Evolutionary conservation across 202 grass and related monocot species (phyloP), one percentile per base, ranked within the genome.

Genomic region (Setaria italica): DNA sequence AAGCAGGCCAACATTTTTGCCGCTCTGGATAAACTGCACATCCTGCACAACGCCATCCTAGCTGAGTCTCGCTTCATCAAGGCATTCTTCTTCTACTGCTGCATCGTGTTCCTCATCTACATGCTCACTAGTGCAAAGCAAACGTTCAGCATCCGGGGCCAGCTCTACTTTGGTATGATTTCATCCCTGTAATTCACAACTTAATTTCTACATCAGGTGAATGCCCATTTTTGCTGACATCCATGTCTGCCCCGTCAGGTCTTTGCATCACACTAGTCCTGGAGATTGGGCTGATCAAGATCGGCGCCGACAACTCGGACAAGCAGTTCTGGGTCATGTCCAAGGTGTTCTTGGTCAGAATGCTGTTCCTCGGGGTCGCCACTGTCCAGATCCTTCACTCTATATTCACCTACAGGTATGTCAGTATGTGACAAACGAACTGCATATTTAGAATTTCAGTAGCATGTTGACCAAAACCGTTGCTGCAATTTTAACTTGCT

Each of bases 41-140:
- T 86, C 5, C 87, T 99, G 57, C 90, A 96, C 70, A 99, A 96
- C 41, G 87, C 94, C 49, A 90, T 99, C 29, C 58, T 99, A 5
- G 82, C 92, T 0, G 97, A 99, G 35, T 91, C 94, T 9, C 97
- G 93, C 45, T 96, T 96, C 80, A 94, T 96, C 80, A 99, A 99
- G 85, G 88, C 97, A 29, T 96, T 99, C 87, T 94, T 99, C 87
- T 96, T 94, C 87, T 99, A 99, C 30, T 92, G 93, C 8, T 92
- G 90, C 55, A 80, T 94, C 20, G 90, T 96, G 11, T 99, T 96
- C 55, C 91, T 99, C 85, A 87, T 96, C 73, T 96, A 99, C 87
- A 94, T 99, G 93, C 89, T 99, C 64, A 96, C 94, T 1, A 99
- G 97, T 7, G 91, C 94, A 6, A 99, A 96, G 65, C 97, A 99